Conservation (phyloP, 768 basidiomycete species). For the Cystofilobasidium capitatum region DNA sequence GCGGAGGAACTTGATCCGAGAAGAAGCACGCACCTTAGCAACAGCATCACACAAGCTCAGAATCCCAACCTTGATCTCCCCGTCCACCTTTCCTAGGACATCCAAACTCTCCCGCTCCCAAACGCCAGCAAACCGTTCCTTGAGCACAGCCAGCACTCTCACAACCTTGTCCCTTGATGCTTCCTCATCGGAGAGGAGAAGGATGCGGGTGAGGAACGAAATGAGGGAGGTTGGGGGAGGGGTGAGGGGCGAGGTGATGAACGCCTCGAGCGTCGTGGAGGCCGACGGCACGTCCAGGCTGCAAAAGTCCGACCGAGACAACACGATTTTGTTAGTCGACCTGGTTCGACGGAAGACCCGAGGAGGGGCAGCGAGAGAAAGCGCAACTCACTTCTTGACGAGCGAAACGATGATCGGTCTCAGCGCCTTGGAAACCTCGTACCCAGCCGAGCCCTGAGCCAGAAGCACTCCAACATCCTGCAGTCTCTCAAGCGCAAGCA, state of each 20-base stretch:
- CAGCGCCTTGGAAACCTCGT: constrained; percentile 19
- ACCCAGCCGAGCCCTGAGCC: constrained; percentile 8
- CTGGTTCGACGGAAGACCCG: not conserved
- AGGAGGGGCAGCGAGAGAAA: not conserved
- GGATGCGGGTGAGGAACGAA: constrained; percentile 18
- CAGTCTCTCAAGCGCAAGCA: not conserved
- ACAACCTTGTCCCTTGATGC: not conserved
- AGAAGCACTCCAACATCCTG: constrained; percentile 12
- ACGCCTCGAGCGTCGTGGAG: constrained; percentile 16
- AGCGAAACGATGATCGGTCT: constrained; percentile 21
- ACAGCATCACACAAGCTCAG: constrained; percentile 14
- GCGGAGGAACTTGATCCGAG: not conserved
- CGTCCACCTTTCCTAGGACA: constrained; percentile 11
- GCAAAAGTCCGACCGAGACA: not conserved
- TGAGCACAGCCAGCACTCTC: constrained; percentile 9
- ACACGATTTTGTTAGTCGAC: not conserved
- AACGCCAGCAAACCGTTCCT: constrained; percentile 18
- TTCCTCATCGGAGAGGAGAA: not conserved
- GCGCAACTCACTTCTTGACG: constrained; percentile 7
- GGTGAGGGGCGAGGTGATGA: constrained; percentile 14
- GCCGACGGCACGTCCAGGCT: constrained; percentile 15
- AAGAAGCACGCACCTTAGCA: not conserved
- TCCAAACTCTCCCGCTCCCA: constrained; percentile 22
- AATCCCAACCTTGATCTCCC: constrained; percentile 14
- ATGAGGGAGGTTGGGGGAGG: constrained; percentile 10